Evolutionary conservation across 768 basidiomycete genomes (phyloP).

Genomic region (Epithele typhae): DNA sequence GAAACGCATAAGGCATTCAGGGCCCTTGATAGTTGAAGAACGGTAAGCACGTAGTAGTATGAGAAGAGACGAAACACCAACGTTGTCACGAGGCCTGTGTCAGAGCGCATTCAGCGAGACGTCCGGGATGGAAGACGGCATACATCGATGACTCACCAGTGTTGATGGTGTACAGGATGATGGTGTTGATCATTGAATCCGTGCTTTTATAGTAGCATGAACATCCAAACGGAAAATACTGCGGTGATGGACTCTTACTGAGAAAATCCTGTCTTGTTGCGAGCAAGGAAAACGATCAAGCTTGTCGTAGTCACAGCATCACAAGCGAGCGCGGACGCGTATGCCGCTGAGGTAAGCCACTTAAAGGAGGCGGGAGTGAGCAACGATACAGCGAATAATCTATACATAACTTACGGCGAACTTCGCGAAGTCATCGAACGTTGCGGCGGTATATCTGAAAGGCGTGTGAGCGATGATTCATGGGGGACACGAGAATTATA

Average conservation of each 20-base stretch:
- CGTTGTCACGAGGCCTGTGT: too few relatives aligned
- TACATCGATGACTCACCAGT: neutral
- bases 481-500: too few relatives aligned
- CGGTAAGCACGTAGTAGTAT: neutral
- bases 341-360: conserved; percentile 1
- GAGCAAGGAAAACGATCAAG: neutral
- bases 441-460: too few relatives aligned
- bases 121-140: too few relatives aligned
- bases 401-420: too few relatives aligned
- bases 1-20: too few relatives aligned
- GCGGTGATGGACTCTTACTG: neutral
- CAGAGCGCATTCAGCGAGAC: too few relatives aligned
- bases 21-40: neutral
- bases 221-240: neutral
- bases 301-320: neutral
- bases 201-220: neutral
- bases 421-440: too few relatives aligned
- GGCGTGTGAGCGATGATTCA: too few relatives aligned
- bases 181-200: conserved; percentile 1
- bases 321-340: conserved; percentile 4
- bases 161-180: conserved; percentile 7
- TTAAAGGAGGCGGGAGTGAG: neutral
- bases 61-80: too few relatives aligned
- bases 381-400: neutral
- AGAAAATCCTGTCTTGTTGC: neutral